These are phyloP conservation scores for Pseudofabraea citricarpa DNA, from an alignment of 2,329 filamentous ascomycete species.

Conservation along the genomic window DNA sequence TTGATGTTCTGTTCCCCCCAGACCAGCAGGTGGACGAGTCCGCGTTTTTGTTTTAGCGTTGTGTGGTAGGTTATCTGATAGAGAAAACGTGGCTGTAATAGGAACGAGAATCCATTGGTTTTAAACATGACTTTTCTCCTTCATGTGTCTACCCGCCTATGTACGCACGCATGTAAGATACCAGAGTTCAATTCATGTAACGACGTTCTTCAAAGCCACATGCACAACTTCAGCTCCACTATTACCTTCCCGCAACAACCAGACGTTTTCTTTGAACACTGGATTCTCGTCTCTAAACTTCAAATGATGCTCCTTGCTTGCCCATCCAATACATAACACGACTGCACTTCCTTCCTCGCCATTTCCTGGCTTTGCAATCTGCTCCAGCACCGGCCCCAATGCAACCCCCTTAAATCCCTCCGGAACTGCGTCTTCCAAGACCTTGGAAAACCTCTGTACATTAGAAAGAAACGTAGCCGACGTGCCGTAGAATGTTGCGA, in stretches of 20 bases:
- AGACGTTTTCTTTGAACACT: conserved; percentile 1
- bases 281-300: conserved; percentile 1
- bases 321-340: conserved; percentile 7
- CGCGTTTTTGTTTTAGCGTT: no score
- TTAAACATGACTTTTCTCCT: no score
- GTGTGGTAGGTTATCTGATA: no score
- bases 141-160: neutral
- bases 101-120: no score
- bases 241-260: neutral
- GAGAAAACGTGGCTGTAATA: no score
- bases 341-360: conserved; percentile 1
- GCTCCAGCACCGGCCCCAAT: conserved; percentile 4
- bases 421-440: neutral
- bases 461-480: neutral
- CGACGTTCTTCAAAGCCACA: neutral
- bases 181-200: no score
- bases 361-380: neutral
- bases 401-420: neutral
- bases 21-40: conserved; percentile 12
- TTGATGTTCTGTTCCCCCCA: conserved; percentile 27
- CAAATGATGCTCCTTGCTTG: conserved; percentile 3
- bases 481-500: conserved; percentile 2
- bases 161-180: no score
- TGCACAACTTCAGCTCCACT: conserved; percentile 1
- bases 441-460: neutral